Evolutionary conservation across 2,329 filamentous ascomycete species (phyloP).

Genomic region (Cladosporium phlei): DNA sequence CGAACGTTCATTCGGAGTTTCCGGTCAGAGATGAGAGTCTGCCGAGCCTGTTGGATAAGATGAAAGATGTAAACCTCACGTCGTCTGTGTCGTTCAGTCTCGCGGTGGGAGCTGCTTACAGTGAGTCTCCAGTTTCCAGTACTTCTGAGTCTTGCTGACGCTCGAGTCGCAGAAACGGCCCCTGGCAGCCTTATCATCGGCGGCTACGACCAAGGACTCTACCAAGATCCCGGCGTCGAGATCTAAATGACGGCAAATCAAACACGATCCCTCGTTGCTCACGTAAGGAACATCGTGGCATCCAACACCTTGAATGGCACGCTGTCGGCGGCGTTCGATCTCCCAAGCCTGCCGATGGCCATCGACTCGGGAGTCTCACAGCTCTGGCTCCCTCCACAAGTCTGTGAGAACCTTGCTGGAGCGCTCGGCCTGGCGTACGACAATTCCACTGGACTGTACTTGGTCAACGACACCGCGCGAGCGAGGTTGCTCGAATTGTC

Average conservation of each 20-base stretch:
- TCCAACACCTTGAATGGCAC: constrained; percentile 8
- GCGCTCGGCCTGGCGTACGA: constrained; percentile 35
- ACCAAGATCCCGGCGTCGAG: background rate
- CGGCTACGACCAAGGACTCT: constrained; percentile 29
- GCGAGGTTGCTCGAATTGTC: constrained; percentile 29
- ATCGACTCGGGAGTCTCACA: constrained; percentile 36
- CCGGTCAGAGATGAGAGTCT: constrained; percentile 29
- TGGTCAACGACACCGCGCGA: constrained; percentile 34
- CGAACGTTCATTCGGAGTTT: constrained; percentile 34
- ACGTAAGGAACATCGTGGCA: constrained; percentile 13
- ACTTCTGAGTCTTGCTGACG: too few species aligned
- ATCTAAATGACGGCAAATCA: background rate
- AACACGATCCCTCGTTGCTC: background rate
- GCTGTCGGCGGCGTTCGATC: background rate
- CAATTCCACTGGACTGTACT: constrained; percentile 30
- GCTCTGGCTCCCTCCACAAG: constrained; percentile 36
- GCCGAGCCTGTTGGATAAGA: constrained; percentile 27
- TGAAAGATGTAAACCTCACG: constrained; percentile 22
- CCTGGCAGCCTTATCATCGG: constrained; percentile 28
- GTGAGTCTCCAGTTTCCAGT: constrained; percentile 4
- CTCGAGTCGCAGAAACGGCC: background rate
- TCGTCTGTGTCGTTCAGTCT: constrained; percentile 36
- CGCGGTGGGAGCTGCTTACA: constrained; percentile 32
- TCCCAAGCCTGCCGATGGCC: constrained; percentile 4
- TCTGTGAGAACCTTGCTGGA: constrained; percentile 32